Conservation (phyloP, 441 rosid species). For the Arabidopsis hybrid region DNA sequence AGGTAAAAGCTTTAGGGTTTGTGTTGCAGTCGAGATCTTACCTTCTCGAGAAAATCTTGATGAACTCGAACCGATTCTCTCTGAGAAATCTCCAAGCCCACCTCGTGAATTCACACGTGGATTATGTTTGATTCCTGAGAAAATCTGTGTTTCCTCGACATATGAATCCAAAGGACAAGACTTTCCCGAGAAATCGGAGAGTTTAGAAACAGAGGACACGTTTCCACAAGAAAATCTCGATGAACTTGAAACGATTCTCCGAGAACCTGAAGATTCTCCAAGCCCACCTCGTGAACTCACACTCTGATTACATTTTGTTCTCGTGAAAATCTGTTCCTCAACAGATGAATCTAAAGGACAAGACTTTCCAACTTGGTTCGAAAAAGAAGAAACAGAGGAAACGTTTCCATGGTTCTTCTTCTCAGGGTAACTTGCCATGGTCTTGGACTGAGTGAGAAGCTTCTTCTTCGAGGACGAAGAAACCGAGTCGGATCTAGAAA, state of each 20-base stretch:
- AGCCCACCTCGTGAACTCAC: background rate
- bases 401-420: conserved; percentile 2
- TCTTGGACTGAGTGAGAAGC: conserved; percentile 36
- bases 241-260: background rate
- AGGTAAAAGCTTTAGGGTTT: background rate
- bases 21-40: conserved; percentile 7
- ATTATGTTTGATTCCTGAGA: background rate
- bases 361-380: background rate
- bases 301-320: too few species aligned
- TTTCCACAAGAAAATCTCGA: background rate
- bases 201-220: background rate
- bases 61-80: background rate
- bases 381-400: conserved; percentile 4
- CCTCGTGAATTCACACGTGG: background rate
- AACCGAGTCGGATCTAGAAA: conserved; percentile 29
- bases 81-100: background rate
- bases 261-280: background rate
- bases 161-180: conserved; percentile 21
- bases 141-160: background rate
- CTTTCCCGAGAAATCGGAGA: background rate
- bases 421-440: conserved; percentile 17
- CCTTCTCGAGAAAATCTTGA: background rate
- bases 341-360: conserved; percentile 22
- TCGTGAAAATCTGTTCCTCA: too few species aligned
- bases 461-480: conserved; percentile 17